phyloP scores from a whole-genome alignment of 345 rosid species.

The Raphanus sativus region DNA sequence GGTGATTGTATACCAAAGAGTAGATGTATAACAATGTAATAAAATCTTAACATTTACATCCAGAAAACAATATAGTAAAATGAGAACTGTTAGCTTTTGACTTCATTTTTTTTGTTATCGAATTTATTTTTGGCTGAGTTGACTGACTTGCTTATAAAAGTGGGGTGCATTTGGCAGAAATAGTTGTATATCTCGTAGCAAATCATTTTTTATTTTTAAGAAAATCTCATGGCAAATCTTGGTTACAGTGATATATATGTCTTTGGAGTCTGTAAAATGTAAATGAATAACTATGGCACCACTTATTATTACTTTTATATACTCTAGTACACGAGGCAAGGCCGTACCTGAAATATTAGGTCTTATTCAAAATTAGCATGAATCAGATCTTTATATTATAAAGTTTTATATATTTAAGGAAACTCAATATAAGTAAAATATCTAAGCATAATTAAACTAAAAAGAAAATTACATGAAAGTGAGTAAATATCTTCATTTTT shows the following conservation, averaged over 20 bases:
- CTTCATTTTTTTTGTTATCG: slow-evolving; percentile 19
- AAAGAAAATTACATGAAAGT: not conserved
- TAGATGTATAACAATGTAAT: not conserved
- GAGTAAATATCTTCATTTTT: not conserved
- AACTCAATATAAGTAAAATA: not conserved
- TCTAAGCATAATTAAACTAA: not conserved
- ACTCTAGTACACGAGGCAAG: slow-evolving; percentile 18
- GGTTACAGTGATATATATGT: slow-evolving; percentile 30
- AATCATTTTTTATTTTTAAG: not conserved
- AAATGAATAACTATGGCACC: slow-evolving; percentile 13
- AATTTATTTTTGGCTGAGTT: slow-evolving; percentile 23
- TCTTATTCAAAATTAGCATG: not conserved
- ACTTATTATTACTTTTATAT: not conserved
- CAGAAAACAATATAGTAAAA: not conserved
- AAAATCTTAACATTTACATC: not conserved
- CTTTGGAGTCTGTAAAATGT: slow-evolving; percentile 13
- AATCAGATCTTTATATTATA: not conserved
- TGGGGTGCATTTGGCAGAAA: slow-evolving; percentile 35
- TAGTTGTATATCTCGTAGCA: slow-evolving; percentile 36
- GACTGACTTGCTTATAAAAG: slow-evolving; percentile 41
- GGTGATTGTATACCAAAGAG: not conserved
- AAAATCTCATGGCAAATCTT: slow-evolving; percentile 12
- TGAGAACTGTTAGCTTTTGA: slow-evolving; percentile 20
- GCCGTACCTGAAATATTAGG: not conserved
- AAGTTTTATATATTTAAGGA: not conserved